phyloP scores from a whole-genome alignment of 2,329 filamentous ascomycete genomes.

The Neofusicoccum ribis region DNA sequence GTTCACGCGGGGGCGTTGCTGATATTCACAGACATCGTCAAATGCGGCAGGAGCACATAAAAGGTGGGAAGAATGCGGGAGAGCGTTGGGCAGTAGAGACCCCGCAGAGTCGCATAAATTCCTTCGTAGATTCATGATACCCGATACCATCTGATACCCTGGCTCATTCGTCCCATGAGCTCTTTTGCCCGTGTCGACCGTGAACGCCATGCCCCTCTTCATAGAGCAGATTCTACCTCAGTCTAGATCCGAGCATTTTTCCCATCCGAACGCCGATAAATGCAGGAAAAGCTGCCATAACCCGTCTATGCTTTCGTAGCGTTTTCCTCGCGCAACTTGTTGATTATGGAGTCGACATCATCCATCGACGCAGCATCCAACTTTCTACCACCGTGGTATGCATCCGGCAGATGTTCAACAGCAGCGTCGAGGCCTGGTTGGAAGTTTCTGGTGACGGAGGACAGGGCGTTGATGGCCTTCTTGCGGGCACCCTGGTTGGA shows the following conservation, averaged over 20 bases:
- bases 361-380: conserved; percentile 89
- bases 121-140: conserved; percentile 16
- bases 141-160: conserved; percentile 7
- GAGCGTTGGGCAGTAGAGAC: neutral
- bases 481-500: conserved; percentile 67
- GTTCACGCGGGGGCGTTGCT: neutral
- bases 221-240: neutral
- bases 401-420: conserved; percentile 66
- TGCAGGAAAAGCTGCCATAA: neutral
- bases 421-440: conserved; percentile 69
- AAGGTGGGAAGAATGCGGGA: neutral
- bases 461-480: conserved; percentile 89
- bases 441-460: conserved; percentile 83
- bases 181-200: neutral
- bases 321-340: conserved; percentile 57
- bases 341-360: conserved; percentile 73
- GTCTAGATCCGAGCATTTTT: neutral
- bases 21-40: neutral
- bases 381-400: conserved; percentile 50
- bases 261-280: conserved; percentile 19
- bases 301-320: conserved; percentile 12
- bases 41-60: neutral
- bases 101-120: neutral
- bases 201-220: conserved; percentile 7
- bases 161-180: neutral